phyloP scores from a whole-genome alignment of 257 asterid genomes.

The Ballota nigra region DNA sequence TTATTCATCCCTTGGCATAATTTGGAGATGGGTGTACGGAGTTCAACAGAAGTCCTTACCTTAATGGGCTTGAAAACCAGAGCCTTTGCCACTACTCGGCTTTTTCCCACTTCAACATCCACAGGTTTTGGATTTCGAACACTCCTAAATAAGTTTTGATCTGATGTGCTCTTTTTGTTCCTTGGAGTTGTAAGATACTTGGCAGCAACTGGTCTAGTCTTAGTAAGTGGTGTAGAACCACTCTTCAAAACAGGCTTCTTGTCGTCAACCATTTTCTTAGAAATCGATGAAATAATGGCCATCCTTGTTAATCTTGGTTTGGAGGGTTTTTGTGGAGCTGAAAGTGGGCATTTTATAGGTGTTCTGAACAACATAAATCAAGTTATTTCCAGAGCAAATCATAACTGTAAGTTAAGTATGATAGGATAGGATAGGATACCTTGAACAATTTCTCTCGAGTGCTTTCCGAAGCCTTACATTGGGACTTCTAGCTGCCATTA shows the following conservation, averaged over 20 bases:
- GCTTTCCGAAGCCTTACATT: conserved; percentile 69
- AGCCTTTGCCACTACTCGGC: conserved; percentile 57
- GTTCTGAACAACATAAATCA: conserved; percentile 39
- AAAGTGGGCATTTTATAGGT: conserved; percentile 65
- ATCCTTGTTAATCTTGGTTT: conserved; percentile 58
- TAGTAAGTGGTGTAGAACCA: conserved; percentile 55
- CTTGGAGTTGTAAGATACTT: conserved; percentile 94
- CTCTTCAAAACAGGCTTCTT: conserved; percentile 39
- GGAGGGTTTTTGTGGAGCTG: conserved; percentile 85
- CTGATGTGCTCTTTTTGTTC: conserved; percentile 49
- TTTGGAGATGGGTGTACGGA: conserved; percentile 54
- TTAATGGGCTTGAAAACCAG: conserved; percentile 53
- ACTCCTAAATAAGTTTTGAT: conserved; percentile 53
- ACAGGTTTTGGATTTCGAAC: conserved; percentile 60
- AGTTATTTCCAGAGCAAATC: conserved; percentile 7
- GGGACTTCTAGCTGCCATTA: conserved; percentile 98
- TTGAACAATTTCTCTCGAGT: conserved; percentile 57
- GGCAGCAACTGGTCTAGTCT: conserved; percentile 69
- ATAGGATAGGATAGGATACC: conserved; percentile 36
- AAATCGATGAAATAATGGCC: conserved; percentile 55
- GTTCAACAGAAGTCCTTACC: conserved; percentile 55
- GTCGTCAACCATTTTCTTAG: conserved; percentile 45
- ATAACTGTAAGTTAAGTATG: not conserved
- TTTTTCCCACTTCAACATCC: conserved; percentile 39
- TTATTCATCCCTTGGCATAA: conserved; percentile 63